Evolutionary conservation across 2,329 filamentous ascomycete genomes (phyloP).

Genomic region (Pseudomassariella vexata): DNA sequence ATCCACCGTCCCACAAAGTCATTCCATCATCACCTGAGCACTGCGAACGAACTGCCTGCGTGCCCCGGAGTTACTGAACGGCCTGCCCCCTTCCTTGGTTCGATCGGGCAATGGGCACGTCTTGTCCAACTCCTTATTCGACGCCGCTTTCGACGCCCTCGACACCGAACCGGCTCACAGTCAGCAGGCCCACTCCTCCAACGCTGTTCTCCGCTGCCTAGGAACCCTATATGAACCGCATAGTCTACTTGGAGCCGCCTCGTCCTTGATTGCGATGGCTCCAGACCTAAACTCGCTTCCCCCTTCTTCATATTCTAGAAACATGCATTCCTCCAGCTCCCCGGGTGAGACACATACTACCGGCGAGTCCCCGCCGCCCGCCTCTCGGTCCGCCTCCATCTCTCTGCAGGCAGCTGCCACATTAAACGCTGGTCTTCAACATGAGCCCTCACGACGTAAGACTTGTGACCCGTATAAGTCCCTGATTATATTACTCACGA

Average conservation of each 20-base stretch:
- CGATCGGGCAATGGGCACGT: not conserved
- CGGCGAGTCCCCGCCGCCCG: slow-evolving; percentile 51
- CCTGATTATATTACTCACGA: not conserved
- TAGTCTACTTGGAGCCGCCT: not conserved
- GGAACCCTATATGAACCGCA: too few species aligned
- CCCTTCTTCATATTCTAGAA: slow-evolving; percentile 34
- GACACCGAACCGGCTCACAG: not conserved
- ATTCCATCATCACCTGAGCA: not conserved
- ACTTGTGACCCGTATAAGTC: slow-evolving; percentile 8
- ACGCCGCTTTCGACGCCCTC: not conserved
- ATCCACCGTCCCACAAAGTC: slow-evolving; percentile 3
- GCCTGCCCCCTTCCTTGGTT: slow-evolving; percentile 1
- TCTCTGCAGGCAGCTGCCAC: slow-evolving; percentile 73
- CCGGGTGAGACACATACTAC: slow-evolving; percentile 19
- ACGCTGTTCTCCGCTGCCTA: not conserved
- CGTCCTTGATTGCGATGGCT: slow-evolving; percentile 29
- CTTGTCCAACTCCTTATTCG: not conserved
- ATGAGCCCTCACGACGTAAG: slow-evolving; percentile 54
- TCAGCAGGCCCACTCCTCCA: not conserved
- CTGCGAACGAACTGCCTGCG: not conserved
- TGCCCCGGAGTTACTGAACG: not conserved
- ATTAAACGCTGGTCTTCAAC: slow-evolving; percentile 70
- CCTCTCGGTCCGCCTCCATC: slow-evolving; percentile 59
- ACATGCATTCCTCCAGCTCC: slow-evolving; percentile 26
- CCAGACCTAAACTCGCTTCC: slow-evolving; percentile 57